Conservation (phyloP, 2,329 filamentous ascomycete genomes). For the Trichoderma oligosporum region DNA sequence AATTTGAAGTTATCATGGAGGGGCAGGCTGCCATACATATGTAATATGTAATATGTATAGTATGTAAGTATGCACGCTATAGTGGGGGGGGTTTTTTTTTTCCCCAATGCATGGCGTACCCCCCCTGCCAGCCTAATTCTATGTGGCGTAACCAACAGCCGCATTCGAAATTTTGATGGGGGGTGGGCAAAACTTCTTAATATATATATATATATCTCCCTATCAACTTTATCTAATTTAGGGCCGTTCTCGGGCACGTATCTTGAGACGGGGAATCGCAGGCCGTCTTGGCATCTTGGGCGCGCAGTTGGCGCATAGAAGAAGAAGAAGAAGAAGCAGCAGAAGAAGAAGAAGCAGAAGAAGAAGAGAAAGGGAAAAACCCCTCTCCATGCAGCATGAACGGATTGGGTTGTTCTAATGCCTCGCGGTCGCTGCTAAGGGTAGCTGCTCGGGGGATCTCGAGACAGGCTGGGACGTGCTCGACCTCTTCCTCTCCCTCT, state of each 20-base stretch:
- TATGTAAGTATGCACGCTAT: too few species aligned
- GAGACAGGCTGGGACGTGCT: slow-evolving; percentile 5
- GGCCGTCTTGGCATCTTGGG: background rate
- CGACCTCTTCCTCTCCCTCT: too few species aligned
- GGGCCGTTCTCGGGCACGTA: too few species aligned
- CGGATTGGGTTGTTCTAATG: slow-evolving; percentile 29
- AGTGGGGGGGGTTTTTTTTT: slow-evolving; percentile 3
- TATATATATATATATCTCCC: too few species aligned
- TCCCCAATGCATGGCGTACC: slow-evolving; percentile 1
- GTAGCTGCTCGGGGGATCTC: slow-evolving; percentile 27
- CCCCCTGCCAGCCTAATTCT: slow-evolving; percentile 17
- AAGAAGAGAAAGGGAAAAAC: background rate
- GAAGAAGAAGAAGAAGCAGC: background rate
- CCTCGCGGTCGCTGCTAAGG: slow-evolving; percentile 31
- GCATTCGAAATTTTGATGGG: slow-evolving; percentile 6
- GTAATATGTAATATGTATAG: too few species aligned
- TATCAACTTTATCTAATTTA: background rate
- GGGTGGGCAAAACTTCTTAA: background rate
- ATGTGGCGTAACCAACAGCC: slow-evolving; percentile 9
- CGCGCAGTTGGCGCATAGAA: slow-evolving; percentile 18
- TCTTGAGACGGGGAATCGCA: background rate
- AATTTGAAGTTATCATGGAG: slow-evolving; percentile 15
- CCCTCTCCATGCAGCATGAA: slow-evolving; percentile 26
- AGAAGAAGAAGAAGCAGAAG: background rate
- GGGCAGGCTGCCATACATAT: background rate